Percentiles rank a stretch among this genome's conserved stretches.
Evolutionary conservation across 192 early-diverging fungal species (phyloP).

Genomic region (Entomortierella beljakovae): DNA sequence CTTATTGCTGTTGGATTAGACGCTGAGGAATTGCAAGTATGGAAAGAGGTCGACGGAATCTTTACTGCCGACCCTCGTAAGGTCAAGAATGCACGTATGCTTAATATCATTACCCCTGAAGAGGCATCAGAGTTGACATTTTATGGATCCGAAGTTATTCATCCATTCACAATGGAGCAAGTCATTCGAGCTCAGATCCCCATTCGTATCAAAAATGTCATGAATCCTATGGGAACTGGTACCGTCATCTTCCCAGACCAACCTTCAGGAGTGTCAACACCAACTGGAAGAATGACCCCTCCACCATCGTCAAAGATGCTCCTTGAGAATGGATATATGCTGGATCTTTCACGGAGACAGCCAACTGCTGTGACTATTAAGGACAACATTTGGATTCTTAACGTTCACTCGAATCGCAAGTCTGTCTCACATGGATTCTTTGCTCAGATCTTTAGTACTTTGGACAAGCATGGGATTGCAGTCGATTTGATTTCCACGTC

Average conservation of each 20-base stretch:
- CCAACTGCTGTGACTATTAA: slow-evolving; percentile 99
- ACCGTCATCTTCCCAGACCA: slow-evolving; percentile 92
- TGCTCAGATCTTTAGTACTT: slow-evolving; percentile 90
- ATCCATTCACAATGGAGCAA: slow-evolving; percentile 99
- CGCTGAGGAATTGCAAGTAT: slow-evolving; percentile 96
- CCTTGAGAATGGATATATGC: slow-evolving; percentile 73
- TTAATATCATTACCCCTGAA: slow-evolving; percentile 94
- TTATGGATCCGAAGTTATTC: slow-evolving; percentile 95
- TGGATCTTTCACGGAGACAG: slow-evolving; percentile 76
- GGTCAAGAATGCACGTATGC: slow-evolving; percentile 83
- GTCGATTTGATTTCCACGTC: slow-evolving; percentile 94
- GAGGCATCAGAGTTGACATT: slow-evolving; percentile 98
- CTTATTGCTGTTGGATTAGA: slow-evolving; percentile 90
- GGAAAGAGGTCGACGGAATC: slow-evolving; percentile 99
- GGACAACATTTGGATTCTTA: slow-evolving; percentile 92
- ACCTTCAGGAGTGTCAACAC: slow-evolving; percentile 58
- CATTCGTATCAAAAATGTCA: slow-evolving; percentile 98
- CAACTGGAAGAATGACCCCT: slow-evolving; percentile 57
- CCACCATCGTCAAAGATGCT: slow-evolving; percentile 64
- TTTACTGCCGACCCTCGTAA: slow-evolving; percentile 99
- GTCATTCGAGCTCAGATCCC: slow-evolving; percentile 95
- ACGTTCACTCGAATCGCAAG: slow-evolving; percentile 96
- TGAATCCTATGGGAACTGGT: slow-evolving; percentile 88
- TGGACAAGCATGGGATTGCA: slow-evolving; percentile 90
- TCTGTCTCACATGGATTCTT: slow-evolving; percentile 96